Evolutionary conservation across 371 early-diverging fungal species (phyloP), one percentile per base, ranked within the genome.

Genomic region (Umbelopsis sp.): DNA sequence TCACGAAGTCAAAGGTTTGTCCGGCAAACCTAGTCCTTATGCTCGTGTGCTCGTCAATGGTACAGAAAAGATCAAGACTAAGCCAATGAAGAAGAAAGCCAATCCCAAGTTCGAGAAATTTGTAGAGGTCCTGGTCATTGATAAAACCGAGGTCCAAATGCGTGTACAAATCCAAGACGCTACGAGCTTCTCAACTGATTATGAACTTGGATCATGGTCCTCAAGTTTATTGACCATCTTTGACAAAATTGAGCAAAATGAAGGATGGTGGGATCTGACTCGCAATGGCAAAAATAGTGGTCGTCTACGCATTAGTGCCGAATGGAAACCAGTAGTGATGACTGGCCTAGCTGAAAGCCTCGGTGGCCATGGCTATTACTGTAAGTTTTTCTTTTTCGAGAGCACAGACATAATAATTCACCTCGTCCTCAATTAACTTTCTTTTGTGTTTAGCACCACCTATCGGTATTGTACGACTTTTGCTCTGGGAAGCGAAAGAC

Each of bases 381-480:
- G 78, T 77, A 73, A 70, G 16, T 44, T 50, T 53, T 7, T 67
- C 16, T 24, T 62, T 1, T 10, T 41, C 22, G 7, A 10, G 41
- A 41, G 12, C 41, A 22, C 22, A 22, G 22, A 0, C 22, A 22
- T 22, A 7, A 41, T 12, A 7, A 41, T 7, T 1, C 12, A 41
- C 10, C 12, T 41, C 10, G 7, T 10, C 12, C 2, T 41, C 0
- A 41, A 41, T 2, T 41, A 10, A 41, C 41, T 7, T 41, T 41
- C 12, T 4, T 12, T 41, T 41, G 1, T 2, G 1, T 41, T 41
- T 67, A 83, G 82, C 77, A 16, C 81, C 87, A 20, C 87, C 95
- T 5, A 87, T 94, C 20, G 97, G 97, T 46, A 86, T 97, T 1
- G 76, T 97, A 25, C 87, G 91, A 45, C 73, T 96, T 24, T 86